Percentiles rank a stretch among this genome's conserved stretches.
Evolutionary conservation across 2,329 filamentous ascomycete species (phyloP).

Genomic region (Alternaria atra): DNA sequence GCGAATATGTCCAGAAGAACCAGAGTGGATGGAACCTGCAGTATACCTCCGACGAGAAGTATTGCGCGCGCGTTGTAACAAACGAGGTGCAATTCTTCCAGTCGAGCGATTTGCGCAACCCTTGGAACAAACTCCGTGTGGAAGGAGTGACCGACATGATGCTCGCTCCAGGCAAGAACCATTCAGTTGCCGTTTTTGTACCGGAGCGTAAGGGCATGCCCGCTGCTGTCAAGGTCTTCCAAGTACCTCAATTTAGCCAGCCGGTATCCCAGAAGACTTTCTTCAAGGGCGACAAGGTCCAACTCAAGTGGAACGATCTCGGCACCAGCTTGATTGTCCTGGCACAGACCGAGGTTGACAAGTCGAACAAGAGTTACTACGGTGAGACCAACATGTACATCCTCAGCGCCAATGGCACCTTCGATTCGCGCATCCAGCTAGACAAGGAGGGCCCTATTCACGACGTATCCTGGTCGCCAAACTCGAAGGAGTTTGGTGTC

Average conservation of each 20-base stretch:
- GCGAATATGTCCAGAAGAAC: slow-evolving; percentile 93
- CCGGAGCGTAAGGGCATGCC: slow-evolving; percentile 97
- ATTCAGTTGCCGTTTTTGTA: slow-evolving; percentile 92
- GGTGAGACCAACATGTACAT: slow-evolving; percentile 98
- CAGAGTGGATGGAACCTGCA: slow-evolving; percentile 97
- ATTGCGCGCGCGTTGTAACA: slow-evolving; percentile 90
- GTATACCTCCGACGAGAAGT: slow-evolving; percentile 92
- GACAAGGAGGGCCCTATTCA: slow-evolving; percentile 99
- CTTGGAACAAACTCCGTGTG: slow-evolving; percentile 94
- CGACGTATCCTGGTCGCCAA: slow-evolving; percentile 98
- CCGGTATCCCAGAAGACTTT: slow-evolving; percentile 98
- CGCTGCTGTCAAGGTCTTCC: slow-evolving; percentile 91
- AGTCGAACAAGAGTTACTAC: slow-evolving; percentile 98
- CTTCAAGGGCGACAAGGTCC: slow-evolving; percentile 99
- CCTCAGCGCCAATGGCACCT: slow-evolving; percentile 87
- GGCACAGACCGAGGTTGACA: slow-evolving; percentile 97
- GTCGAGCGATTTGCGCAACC: slow-evolving; percentile 81
- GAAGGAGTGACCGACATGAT: slow-evolving; percentile 92
- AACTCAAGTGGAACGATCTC: slow-evolving; percentile 95
- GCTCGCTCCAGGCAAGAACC: slow-evolving; percentile 85
- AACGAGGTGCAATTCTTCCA: slow-evolving; percentile 99
- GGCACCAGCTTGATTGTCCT: slow-evolving; percentile 93
- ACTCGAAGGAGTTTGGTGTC: slow-evolving; percentile 96
- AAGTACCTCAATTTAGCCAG: slow-evolving; percentile 83
- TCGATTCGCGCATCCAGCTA: slow-evolving; percentile 89